Percentiles rank a stretch among this genome's conserved stretches.
Conservation (phyloP, 108 stramenopile genomes). For the Stephanodiscus triporus region DNA sequence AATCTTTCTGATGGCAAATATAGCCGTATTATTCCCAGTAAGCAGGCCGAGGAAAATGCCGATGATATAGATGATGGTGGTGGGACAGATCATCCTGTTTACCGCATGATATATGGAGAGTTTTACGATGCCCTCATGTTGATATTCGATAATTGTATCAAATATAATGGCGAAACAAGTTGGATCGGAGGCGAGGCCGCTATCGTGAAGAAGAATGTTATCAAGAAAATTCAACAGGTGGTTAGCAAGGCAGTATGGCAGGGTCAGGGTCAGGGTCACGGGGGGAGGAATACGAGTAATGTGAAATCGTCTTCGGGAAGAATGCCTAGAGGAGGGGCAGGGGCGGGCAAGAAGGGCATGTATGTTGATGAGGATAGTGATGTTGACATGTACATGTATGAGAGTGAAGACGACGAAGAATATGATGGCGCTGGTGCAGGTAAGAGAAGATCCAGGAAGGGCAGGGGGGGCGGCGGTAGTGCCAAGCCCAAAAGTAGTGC, state of each 20-base stretch:
- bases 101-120: constrained; percentile 76
- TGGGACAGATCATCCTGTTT: constrained; percentile 36
- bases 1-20: constrained; percentile 86
- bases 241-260: constrained; percentile 30
- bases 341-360: constrained; percentile 51
- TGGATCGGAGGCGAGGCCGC: constrained; percentile 72
- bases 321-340: not conserved
- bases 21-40: constrained; percentile 62
- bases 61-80: constrained; percentile 33
- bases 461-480: not conserved
- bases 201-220: constrained; percentile 57
- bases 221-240: constrained; percentile 64
- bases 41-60: constrained; percentile 22
- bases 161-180: constrained; percentile 75
- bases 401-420: constrained; percentile 73
- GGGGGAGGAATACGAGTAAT: constrained; percentile 28
- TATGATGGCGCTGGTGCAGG: constrained; percentile 36
- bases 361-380: constrained; percentile 82
- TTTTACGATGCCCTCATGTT: constrained; percentile 73
- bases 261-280: constrained; percentile 6
- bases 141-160: constrained; percentile 87
- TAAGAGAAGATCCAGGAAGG: constrained; percentile 28
- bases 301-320: constrained; percentile 12
- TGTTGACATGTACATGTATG: constrained; percentile 81
- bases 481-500: not conserved